phyloP scores from a whole-genome alignment of 129 eudicot species.

The Oenanthe sinensis region DNA sequence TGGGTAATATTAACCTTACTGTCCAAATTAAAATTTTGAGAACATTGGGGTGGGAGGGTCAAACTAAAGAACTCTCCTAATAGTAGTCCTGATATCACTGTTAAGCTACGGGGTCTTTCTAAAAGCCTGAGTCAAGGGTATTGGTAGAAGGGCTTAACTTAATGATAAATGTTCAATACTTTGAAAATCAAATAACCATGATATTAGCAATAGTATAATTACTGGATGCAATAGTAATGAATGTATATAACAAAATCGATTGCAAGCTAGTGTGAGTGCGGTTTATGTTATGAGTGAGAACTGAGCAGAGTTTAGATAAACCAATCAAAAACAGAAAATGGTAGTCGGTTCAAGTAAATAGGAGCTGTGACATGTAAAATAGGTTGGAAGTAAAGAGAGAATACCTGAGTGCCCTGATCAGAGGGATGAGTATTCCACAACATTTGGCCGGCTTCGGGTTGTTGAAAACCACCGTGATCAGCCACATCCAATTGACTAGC shows the following conservation, averaged over 20 bases:
- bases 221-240: neutral
- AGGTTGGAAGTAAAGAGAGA: neutral
- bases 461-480: conserved; percentile 7
- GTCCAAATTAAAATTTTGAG: neutral
- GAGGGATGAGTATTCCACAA: conserved; percentile 38
- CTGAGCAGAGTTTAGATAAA: neutral
- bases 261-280: neutral
- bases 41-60: neutral
- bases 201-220: neutral
- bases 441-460: neutral
- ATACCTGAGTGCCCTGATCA: conserved; percentile 49
- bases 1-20: neutral
- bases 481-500: conserved; percentile 10
- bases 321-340: neutral
- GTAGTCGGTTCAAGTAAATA: too few species aligned
- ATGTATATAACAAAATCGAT: neutral
- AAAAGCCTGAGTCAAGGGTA: neutral
- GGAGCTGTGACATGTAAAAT: neutral
- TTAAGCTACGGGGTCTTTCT: neutral
- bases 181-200: neutral
- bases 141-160: neutral
- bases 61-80: neutral
- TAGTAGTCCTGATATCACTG: neutral
- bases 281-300: too few species aligned
- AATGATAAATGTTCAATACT: neutral